phyloP scores from a whole-genome alignment of 306 rosid genomes.

The Medicago lupulina region DNA sequence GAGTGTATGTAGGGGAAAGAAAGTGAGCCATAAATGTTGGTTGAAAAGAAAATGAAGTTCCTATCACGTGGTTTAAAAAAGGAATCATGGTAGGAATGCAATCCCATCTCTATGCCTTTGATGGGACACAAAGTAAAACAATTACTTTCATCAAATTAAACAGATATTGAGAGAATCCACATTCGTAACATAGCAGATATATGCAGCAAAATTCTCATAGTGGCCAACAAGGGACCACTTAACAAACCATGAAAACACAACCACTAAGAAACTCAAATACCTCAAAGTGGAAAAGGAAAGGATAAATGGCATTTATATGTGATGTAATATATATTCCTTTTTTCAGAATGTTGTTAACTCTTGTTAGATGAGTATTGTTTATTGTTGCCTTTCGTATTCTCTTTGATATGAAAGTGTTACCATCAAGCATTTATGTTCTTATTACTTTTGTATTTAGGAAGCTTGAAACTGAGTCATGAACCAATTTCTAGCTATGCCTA shows the following conservation, averaged over 20 bases:
- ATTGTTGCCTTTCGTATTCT: conserved; percentile 35
- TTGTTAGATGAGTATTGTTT: conserved; percentile 30
- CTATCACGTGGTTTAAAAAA: conserved; percentile 39
- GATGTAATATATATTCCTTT: conserved; percentile 35
- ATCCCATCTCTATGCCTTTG: conserved; percentile 45
- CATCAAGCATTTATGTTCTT: conserved; percentile 46
- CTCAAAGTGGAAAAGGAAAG: conserved; percentile 32
- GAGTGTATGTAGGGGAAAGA: background rate
- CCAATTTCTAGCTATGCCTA: conserved; percentile 47
- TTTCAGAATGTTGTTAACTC: conserved; percentile 40
- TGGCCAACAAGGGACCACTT: conserved; percentile 51
- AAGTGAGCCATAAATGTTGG: conserved; percentile 40
- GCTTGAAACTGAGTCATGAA: conserved; percentile 41
- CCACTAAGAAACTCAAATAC: conserved; percentile 13
- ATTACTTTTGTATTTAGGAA: conserved; percentile 38
- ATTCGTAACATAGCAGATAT: conserved; percentile 30
- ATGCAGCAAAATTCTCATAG: conserved; percentile 30
- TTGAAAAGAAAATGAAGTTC: conserved; percentile 42
- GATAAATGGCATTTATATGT: conserved; percentile 40
- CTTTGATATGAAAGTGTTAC: conserved; percentile 25
- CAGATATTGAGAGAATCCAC: conserved; percentile 38
- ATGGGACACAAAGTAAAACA: conserved; percentile 51
- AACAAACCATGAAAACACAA: background rate
- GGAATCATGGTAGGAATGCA: conserved; percentile 50
- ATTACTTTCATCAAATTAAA: conserved; percentile 39